Base-by-base conservation (phyloP, 73 alveolate species). In the Effrenium voratum region DNA sequence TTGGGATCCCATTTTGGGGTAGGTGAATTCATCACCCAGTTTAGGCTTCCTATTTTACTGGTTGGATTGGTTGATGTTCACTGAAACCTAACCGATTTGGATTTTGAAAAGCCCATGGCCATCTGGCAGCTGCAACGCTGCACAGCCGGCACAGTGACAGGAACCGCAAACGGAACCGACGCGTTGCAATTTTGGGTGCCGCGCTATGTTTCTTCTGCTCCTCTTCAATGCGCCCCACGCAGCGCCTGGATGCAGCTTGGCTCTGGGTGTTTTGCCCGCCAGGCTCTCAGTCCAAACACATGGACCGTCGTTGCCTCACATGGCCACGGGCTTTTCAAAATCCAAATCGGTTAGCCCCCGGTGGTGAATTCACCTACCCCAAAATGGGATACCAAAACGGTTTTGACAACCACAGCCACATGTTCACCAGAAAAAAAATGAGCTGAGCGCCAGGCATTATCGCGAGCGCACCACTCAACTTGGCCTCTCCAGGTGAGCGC, bases 201-300 rank as follows among this genome's bases (percentile, higher is more conserved):
- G n/a, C n/a, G n/a, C n/a, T n/a, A n/a, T n/a, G n/a, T n/a, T n/a
- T n/a, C 38, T 41, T 76, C 38, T 76, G 86, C 8, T 76, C 86
- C 86, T 76, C 86, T 45, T 76, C 86, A 30, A 76, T 38, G 41
- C 86, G 86, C 10, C 40, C 55, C 41, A 76, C 30, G 59, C 86
- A 76, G 16, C 86, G 86, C 86, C 86, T 76, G 30, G 52, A 36
- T n/a, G n/a, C n/a, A n/a, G n/a, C n/a, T n/a, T n/a, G n/a, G n/a
- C n/a, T n/a, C n/a, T n/a, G n/a, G n/a, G n/a, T n/a, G n/a, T n/a
- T n/a, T n/a, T n/a, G n/a, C n/a, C n/a, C n/a, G n/a, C n/a, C n/a
- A n/a, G n/a, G n/a, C n/a, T n/a, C n/a, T n/a, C n/a, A n/a, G n/a
- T n/a, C n/a, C n/a, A n/a, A n/a, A n/a, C n/a, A n/a, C n/a, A n/a